phyloP scores from a whole-genome alignment of 169 alveolate species.

The Pseudocohnilembus persalinus region DNA sequence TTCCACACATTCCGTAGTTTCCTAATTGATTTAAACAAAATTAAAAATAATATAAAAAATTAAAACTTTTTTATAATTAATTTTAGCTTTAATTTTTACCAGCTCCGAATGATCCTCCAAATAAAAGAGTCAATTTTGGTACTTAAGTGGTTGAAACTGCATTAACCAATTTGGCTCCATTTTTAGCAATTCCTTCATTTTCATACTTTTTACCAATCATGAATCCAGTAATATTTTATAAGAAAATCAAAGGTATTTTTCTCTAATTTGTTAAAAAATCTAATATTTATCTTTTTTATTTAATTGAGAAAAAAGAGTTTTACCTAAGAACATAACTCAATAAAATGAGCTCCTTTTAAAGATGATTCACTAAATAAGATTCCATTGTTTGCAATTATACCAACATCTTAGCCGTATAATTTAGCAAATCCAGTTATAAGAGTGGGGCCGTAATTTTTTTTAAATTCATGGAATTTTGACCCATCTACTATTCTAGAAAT shows the following conservation, averaged over 20 bases:
- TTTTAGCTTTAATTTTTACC: background rate
- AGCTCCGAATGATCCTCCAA: constrained; percentile 48
- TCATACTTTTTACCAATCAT: constrained; percentile 86
- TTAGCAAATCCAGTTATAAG: constrained; percentile 77
- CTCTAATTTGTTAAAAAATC: constrained; percentile 49
- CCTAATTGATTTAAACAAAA: background rate
- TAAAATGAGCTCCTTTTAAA: constrained; percentile 89
- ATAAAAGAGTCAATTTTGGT: constrained; percentile 79
- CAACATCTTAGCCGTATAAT: constrained; percentile 79
- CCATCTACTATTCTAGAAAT: constrained; percentile 84
- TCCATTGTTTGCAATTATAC: constrained; percentile 88
- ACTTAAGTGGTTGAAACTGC: constrained; percentile 83
- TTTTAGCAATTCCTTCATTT: constrained; percentile 87
- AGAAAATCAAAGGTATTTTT: constrained; percentile 75
- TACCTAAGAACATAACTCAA: constrained; percentile 74
- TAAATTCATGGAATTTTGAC: constrained; percentile 78
- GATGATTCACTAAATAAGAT: constrained; percentile 85
- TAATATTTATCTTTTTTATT: background rate
- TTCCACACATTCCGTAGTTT: constrained; percentile 92
- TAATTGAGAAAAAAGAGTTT: background rate
- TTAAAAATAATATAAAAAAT: no score
- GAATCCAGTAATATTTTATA: constrained; percentile 86
- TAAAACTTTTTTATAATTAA: no score
- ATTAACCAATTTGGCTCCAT: constrained; percentile 90
- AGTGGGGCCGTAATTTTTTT: constrained; percentile 78